Percentiles rank a stretch among this genome's conserved stretches.
Conservation (phyloP, 139 green algal genomes). For the Pleodorina starrii region DNA sequence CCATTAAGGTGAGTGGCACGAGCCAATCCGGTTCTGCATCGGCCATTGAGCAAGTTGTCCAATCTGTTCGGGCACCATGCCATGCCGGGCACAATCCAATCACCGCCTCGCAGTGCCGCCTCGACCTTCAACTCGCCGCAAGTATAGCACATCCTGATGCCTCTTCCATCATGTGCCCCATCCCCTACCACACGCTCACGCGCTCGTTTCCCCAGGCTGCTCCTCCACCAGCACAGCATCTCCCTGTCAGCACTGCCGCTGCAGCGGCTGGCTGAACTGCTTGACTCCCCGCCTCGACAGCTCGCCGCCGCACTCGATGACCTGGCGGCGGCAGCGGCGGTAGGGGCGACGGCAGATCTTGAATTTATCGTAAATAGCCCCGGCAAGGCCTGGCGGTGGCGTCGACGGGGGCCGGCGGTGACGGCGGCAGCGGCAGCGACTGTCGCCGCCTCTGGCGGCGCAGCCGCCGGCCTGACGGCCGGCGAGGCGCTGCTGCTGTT, state of each 20-base stretch:
- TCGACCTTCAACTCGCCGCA: not conserved
- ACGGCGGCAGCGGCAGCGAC: not conserved
- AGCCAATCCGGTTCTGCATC: not conserved
- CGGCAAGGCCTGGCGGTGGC: not conserved
- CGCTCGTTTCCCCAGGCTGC: not conserved
- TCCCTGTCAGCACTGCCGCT: not conserved
- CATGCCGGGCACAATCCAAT: too few relatives aligned
- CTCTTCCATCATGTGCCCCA: too few relatives aligned
- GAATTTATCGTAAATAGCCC: not conserved
- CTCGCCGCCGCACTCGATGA: not conserved
- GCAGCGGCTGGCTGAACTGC: not conserved
- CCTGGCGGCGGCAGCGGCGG: not conserved
- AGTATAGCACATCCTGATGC: too few relatives aligned
- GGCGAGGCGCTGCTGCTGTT: not conserved
- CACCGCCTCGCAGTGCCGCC: not conserved
- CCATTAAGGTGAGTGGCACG: not conserved
- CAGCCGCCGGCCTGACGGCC: not conserved
- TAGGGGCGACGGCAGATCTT: not conserved
- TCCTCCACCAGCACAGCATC: conserved; percentile 21
- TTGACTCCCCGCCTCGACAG: not conserved
- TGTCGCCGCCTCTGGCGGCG: not conserved
- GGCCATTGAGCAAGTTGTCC: not conserved
- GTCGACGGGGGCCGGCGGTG: not conserved
- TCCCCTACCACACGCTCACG: not conserved
- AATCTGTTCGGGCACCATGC: too few relatives aligned